phyloP scores from a whole-genome alignment of 169 alveolate genomes.

The Plasmodium gaboni region DNA sequence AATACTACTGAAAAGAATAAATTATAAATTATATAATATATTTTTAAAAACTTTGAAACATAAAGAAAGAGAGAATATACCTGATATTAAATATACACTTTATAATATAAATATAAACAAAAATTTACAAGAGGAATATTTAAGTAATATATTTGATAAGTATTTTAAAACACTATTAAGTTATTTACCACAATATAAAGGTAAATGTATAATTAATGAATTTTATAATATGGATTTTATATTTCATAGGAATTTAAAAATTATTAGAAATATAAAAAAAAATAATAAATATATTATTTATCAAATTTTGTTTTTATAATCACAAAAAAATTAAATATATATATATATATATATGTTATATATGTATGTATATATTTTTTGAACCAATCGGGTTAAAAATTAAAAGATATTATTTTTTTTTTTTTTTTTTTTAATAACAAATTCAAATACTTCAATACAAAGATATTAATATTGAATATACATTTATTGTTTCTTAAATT shows the following conservation, averaged over 20 bases:
- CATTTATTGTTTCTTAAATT: constrained; percentile 80
- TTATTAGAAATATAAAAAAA: too few species aligned
- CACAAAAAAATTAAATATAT: neutral
- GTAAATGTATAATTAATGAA: too few species aligned
- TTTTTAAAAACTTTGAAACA: constrained; percentile 5
- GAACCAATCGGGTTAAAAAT: too few species aligned
- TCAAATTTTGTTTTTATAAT: neutral
- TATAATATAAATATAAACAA: neutral
- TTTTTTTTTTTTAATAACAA: neutral
- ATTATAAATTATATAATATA: neutral
- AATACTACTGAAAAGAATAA: neutral
- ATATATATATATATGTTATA: too few species aligned
- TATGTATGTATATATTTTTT: too few species aligned
- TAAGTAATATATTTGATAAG: neutral
- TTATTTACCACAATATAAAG: neutral
- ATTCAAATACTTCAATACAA: neutral
- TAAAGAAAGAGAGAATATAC: neutral
- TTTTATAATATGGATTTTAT: too few species aligned
- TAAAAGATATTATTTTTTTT: neutral
- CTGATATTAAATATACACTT: neutral
- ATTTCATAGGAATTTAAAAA: too few species aligned
- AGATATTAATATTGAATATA: neutral
- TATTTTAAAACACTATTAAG: neutral
- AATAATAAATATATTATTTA: neutral
- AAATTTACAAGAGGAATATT: neutral